Conservation (phyloP, 345 rosid species). For the Cardiospermum halicacabum region DNA sequence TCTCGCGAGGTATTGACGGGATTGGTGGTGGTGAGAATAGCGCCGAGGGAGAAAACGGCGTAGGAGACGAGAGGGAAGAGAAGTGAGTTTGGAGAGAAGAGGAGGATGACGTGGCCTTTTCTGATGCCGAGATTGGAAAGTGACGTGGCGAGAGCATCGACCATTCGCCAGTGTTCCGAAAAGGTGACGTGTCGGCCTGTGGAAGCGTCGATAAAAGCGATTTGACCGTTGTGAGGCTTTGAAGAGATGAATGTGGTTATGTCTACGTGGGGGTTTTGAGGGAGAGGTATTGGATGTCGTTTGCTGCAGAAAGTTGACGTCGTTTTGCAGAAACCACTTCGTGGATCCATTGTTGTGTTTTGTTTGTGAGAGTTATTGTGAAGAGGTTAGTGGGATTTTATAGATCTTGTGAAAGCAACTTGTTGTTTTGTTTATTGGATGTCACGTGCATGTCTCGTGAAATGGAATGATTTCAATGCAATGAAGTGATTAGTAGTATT, state of each 20-base stretch:
- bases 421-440: no score
- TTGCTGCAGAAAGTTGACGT: constrained; percentile 62
- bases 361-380: background rate
- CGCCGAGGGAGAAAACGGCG: constrained; percentile 94
- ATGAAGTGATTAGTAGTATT: no score
- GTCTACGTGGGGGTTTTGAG: constrained; percentile 50
- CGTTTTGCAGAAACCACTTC: constrained; percentile 66
- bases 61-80: constrained; percentile 84
- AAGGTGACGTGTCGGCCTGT: constrained; percentile 62
- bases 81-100: constrained; percentile 86
- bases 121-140: constrained; percentile 70
- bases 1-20: constrained; percentile 75
- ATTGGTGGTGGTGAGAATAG: constrained; percentile 78
- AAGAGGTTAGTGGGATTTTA: no score
- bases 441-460: no score
- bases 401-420: no score
- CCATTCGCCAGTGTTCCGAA: constrained; percentile 63
- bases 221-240: constrained; percentile 60
- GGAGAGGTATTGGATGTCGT: constrained; percentile 52
- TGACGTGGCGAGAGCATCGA: constrained; percentile 55
- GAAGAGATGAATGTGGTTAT: constrained; percentile 81
- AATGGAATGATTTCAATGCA: no score
- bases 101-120: constrained; percentile 73
- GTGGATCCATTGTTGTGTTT: constrained; percentile 25
- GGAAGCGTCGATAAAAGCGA: constrained; percentile 82